Base-by-base conservation (phyloP, 192 early-diverging fungal species). In the Kickxella alabastrina region DNA sequence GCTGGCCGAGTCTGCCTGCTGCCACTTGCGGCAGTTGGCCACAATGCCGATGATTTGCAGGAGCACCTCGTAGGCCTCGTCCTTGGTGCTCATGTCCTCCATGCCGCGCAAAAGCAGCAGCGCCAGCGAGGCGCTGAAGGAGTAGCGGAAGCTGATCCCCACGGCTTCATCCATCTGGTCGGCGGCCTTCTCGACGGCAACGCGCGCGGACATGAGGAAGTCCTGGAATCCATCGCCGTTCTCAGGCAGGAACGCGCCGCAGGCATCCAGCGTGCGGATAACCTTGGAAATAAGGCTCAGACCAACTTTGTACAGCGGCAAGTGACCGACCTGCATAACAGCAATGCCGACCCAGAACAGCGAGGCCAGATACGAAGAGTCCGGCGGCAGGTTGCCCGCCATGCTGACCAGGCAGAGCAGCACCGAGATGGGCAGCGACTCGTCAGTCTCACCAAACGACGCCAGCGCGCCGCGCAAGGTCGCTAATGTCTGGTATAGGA, bases 261-360 rank as follows among this genome's bases (percentile, higher is more conserved):
- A 72, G 1, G 73, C 65, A 62, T 96, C 91, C 47, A 97, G 65
- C 1, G 85, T 82, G 49, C 84, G 79, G 26, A 97, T 58, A 9
- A 90, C 82, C 13, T 82, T 85, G 34, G 86, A 64, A 15, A 93
- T 36, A 19, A 97, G 59, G 26, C 75, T 78, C 17, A 89, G 57
- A 0, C 87, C 91, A 38, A 80, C 83, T 10, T 76, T 68, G 74
- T 93, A 95, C 12, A 92, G 75, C 1, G 83, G 82, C n/a, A 85
- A 63, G 52, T 93, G 82, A 27, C 88, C 88, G 46, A 98, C 86
- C 65, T 93, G 89, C 48, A 92, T 84, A 7, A 96, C 77, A 1
- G 90, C 80, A 40, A 96, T 65, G 15, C 85, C 90, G 12, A 98
- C 74, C 95, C 95, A 98, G 75, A 95, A 95, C 62, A 96, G 74